phyloP scores from a whole-genome alignment of 1,284 basidiomycete genomes.

The Termitomyces sp. region DNA sequence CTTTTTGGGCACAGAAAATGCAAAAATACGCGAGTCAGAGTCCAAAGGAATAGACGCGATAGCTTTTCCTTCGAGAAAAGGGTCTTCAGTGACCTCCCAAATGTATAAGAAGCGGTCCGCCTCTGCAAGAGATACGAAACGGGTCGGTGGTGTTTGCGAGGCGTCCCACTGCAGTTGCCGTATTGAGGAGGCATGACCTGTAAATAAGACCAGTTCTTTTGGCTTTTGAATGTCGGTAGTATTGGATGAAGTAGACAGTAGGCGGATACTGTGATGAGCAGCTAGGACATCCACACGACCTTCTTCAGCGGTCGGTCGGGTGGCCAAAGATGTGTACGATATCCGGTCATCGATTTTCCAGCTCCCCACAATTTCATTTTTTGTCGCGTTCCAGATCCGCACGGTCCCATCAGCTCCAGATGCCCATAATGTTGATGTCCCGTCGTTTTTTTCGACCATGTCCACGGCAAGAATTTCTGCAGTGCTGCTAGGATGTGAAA shows the following conservation, averaged over 20 bases:
- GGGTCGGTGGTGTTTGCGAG: constrained; percentile 31
- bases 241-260: constrained; percentile 36
- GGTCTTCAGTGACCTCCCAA: constrained; percentile 47
- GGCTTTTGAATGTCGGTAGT: constrained; percentile 32
- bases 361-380: constrained; percentile 39
- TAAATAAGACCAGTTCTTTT: constrained; percentile 45
- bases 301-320: constrained; percentile 34
- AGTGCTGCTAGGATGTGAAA: constrained; percentile 50
- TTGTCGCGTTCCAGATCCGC: constrained; percentile 52
- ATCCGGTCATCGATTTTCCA: constrained; percentile 53
- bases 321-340: constrained; percentile 49
- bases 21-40: constrained; percentile 56
- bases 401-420: constrained; percentile 53
- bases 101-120: constrained; percentile 72
- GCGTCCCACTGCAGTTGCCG: constrained; percentile 47
- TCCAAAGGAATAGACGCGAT: constrained; percentile 66
- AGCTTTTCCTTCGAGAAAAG: constrained; percentile 46
- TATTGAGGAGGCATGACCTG: constrained; percentile 63
- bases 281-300: constrained; percentile 42
- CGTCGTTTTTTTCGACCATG: constrained; percentile 23
- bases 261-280: constrained; percentile 55
- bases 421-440: constrained; percentile 42
- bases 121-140: constrained; percentile 70
- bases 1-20: constrained; percentile 32
- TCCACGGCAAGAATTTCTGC: constrained; percentile 47